A percentile compares a stretch with the other conserved stretches of the same genome.
These are phyloP conservation scores for Whalleya microplaca DNA, from an alignment of 2,329 filamentous ascomycete genomes.

Conservation along the genomic window DNA sequence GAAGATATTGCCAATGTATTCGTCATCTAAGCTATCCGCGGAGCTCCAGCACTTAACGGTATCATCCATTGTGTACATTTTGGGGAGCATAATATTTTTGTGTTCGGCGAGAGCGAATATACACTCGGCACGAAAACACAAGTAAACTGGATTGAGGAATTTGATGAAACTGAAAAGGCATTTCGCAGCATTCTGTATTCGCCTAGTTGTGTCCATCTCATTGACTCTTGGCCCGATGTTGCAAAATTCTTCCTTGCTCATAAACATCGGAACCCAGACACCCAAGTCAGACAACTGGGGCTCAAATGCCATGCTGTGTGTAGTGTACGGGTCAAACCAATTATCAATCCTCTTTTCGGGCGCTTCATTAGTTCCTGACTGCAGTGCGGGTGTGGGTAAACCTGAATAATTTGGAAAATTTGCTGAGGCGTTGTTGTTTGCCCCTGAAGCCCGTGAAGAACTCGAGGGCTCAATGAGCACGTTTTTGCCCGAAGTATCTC, in stretches of 20 bases:
- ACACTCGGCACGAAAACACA: conserved; percentile 2
- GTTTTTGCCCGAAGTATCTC: too few species aligned
- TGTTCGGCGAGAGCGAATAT: background rate
- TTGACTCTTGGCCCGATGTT: background rate
- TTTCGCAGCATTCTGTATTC: background rate
- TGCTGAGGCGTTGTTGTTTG: background rate
- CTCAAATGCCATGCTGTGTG: background rate
- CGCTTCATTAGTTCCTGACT: too few species aligned
- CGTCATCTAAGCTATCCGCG: conserved; percentile 77
- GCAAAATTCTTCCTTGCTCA: conserved; percentile 5
- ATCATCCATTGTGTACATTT: background rate
- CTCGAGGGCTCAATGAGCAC: too few species aligned
- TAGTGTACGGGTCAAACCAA: background rate
- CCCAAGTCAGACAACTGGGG: background rate
- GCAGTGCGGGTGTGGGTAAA: too few species aligned
- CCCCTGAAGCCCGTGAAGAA: too few species aligned
- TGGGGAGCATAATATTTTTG: background rate
- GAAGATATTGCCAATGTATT: conserved; percentile 88
- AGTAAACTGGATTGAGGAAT: conserved; percentile 9
- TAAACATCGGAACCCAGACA: conserved; percentile 7
- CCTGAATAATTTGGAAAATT: too few species aligned
- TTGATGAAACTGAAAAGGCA: conserved; percentile 5
- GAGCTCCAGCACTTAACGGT: background rate
- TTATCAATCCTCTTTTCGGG: background rate
- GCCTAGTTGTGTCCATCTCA: background rate